Evolutionary conservation across 352 stramenopile species (phyloP), one percentile per base, ranked within the genome.

Genomic region (Pythium aristosporum): DNA sequence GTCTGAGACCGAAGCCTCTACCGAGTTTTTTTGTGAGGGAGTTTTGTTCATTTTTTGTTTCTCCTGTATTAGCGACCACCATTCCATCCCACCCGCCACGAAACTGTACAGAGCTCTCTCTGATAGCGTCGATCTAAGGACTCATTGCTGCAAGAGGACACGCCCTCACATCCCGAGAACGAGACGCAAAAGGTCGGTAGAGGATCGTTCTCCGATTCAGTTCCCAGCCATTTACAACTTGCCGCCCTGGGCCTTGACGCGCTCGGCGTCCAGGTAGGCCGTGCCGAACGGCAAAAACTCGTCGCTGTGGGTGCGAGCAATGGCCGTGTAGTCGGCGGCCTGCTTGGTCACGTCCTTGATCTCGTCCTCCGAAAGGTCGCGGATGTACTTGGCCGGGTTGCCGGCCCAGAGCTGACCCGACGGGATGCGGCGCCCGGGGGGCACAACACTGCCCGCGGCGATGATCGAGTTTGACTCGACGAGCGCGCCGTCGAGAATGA

Each of bases 331-430:
- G 48, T 95, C 87, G 25, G 74, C 77, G 37, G 86, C 84, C 75
- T 96, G 86, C 73, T 94, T 93, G 60, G 74, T 75, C 59, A 96
- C 92, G 71, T 94, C 84, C 65, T 86, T 86, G 65, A 96, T 82
- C 71, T 98, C 96, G 66, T 98, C 91, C 63, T 97, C 86, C 70
- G 89, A 92, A 63, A 98, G 83, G 61, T 97, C 83, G 41, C 87
- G 87, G 44, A 98, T 76, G 81, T 96, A 98, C 71, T 93, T 94
- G 61, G 96, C 95, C 48, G 96, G 96, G 76, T 98, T 98, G 64
- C 96, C 96, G n/a, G 84, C 95, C 96, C 96, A 99, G 49, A 97
- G 86, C 75, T 99, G 94, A 61, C 92, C 92, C 42, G 81, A 80
- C 46, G 91, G 94, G 58, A 99, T 91, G 47, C 90, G 80, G 62